Evolutionary conservation across 78 protist species (phyloP), one percentile per base, ranked within the genome.

Genomic region (Parvularia atlantis): DNA sequence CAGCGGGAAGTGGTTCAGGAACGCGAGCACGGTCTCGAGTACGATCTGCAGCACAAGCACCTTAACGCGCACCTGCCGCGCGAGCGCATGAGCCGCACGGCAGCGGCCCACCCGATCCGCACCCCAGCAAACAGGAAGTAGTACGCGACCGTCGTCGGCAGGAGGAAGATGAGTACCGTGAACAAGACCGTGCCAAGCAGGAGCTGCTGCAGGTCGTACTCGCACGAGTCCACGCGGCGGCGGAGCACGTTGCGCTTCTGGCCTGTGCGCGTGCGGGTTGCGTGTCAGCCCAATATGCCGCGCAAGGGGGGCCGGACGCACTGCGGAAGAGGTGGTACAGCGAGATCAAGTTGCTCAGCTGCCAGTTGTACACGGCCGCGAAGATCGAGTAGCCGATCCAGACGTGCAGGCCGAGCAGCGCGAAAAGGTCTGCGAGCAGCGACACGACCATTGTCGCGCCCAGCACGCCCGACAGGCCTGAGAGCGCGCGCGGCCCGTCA

Each of bases 171-270:
- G 63, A 72, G 67, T 28, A 80, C 66, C 22, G 78, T 62, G 69
- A 84, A 84, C 58, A 84, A 60, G 31, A 84, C 22, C 26, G 89
- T 84, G 14, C 89, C 89, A 31, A 84, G 67, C 40, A 84, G 60
- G 22, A 80, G 57, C 59, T 84, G 85, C 35, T 80, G 78, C 30
- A 71, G 75, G 50, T 69, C 75, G 61, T 66, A 78, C 39, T 84
- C 79, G 48, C 78, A 80, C 43, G 68, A 50, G 69, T 84, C 89
- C 16, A 77, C 71, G 22, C 89, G 71, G 44, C 66, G 43, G 36
- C 81, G 75, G 24, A 84, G 76, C 33, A 82, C 82, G 50, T 84
- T 79, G 58, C 33, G 41, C 48, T 79, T 73, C 10, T 69, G 75
- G 58, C 78, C 77, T n/a, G n/a, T n/a, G n/a, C n/a, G n/a, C n/a